Percentiles rank a stretch among this genome's conserved stretches.
Evolutionary conservation across 306 rosid genomes (phyloP).

Genomic region (Dryas alaskensis): DNA sequence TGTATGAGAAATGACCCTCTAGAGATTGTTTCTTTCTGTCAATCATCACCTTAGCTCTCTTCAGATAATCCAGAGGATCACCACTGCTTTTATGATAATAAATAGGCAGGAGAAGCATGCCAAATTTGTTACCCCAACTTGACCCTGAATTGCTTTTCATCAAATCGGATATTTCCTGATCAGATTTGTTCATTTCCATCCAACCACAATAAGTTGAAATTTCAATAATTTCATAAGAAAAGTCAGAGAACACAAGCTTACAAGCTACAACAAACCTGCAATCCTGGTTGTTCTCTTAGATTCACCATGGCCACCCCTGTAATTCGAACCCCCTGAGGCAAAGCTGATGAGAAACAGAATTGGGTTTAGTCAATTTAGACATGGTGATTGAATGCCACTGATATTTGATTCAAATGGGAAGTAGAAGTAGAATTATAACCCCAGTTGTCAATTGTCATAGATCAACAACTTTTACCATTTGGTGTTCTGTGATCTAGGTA

Average conservation of each 20-base stretch:
- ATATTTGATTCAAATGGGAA: too few species aligned
- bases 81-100: constrained; percentile 40
- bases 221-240: not conserved
- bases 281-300: constrained; percentile 63
- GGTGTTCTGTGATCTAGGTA: constrained; percentile 62
- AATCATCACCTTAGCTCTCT: constrained; percentile 71
- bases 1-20: constrained; percentile 67
- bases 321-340: constrained; percentile 63
- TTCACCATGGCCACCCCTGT: constrained; percentile 89
- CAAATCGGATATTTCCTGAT: constrained; percentile 64
- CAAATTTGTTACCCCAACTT: constrained; percentile 85
- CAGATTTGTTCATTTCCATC: constrained; percentile 15
- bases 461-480: constrained; percentile 45
- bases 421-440: not conserved
- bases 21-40: constrained; percentile 66
- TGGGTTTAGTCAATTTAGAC: not conserved
- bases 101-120: constrained; percentile 65
- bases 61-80: constrained; percentile 54
- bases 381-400: not conserved
- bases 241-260: not conserved
- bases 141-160: constrained; percentile 59
- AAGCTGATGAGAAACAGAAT: constrained; percentile 35
- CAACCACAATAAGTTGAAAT: not conserved
- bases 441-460: not conserved
- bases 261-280: constrained; percentile 48